These are phyloP conservation scores for Ambrosiella beaveri DNA, from an alignment of 2,329 filamentous ascomycete species.

Conservation along the genomic window DNA sequence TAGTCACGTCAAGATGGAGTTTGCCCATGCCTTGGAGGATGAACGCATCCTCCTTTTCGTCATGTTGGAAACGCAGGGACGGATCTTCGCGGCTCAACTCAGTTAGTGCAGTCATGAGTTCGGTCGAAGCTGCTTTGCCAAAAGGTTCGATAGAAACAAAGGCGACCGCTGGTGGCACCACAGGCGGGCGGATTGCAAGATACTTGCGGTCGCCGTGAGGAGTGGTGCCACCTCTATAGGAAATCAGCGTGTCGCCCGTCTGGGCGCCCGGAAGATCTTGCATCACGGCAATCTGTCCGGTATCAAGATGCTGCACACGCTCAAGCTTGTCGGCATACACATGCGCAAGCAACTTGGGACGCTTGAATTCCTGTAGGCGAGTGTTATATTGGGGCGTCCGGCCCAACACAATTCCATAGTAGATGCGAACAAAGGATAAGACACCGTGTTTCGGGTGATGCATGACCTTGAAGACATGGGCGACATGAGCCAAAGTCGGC, in stretches of 20 bases:
- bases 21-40: slow-evolving; percentile 93
- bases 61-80: slow-evolving; percentile 66
- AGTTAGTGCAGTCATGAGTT: slow-evolving; percentile 57
- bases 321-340: slow-evolving; percentile 81
- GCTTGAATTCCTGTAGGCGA: slow-evolving; percentile 60
- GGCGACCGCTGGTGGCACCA: slow-evolving; percentile 84
- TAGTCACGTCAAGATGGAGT: slow-evolving; percentile 81
- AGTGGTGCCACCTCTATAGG: slow-evolving; percentile 43
- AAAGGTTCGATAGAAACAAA: slow-evolving; percentile 84
- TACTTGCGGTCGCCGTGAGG: slow-evolving; percentile 53
- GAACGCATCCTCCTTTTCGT: slow-evolving; percentile 84
- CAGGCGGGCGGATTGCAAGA: slow-evolving; percentile 71
- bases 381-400: slow-evolving; percentile 75
- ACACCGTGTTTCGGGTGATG: slow-evolving; percentile 73
- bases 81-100: slow-evolving; percentile 82
- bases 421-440: slow-evolving; percentile 81
- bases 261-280: slow-evolving; percentile 78
- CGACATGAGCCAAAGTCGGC: slow-evolving; percentile 25
- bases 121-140: slow-evolving; percentile 61
- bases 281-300: slow-evolving; percentile 88
- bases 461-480: slow-evolving; percentile 86
- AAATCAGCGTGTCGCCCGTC: slow-evolving; percentile 81
- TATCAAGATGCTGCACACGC: slow-evolving; percentile 61
- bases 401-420: slow-evolving; percentile 62
- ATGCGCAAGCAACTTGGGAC: slow-evolving; percentile 63